These are phyloP conservation scores for Calonectria hongkongensis DNA, from an alignment of 2,329 filamentous ascomycete genomes.

Conservation along the genomic window DNA sequence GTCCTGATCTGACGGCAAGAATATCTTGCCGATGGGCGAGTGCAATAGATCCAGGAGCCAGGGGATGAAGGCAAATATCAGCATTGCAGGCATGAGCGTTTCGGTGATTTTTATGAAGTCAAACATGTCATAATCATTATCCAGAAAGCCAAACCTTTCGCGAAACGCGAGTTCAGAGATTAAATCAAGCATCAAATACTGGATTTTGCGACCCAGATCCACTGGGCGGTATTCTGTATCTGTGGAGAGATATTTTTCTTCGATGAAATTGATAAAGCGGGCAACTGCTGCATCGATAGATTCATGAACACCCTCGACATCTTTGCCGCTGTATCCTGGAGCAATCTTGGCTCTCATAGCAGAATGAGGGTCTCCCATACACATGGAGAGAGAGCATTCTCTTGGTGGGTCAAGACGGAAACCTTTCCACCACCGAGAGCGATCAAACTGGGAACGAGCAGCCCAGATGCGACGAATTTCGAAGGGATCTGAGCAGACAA, in stretches of 20 bases:
- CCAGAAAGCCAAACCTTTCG: conserved; percentile 32
- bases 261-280: conserved; percentile 18
- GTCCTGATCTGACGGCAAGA: conserved; percentile 33
- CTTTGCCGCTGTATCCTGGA: conserved; percentile 31
- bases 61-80: conserved; percentile 28
- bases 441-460: conserved; percentile 27
- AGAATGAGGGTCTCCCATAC: conserved; percentile 8
- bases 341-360: conserved; percentile 25
- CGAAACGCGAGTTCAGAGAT: conserved; percentile 32
- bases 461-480: conserved; percentile 30
- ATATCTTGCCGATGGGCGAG: conserved; percentile 21
- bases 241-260: conserved; percentile 28
- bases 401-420: conserved; percentile 25
- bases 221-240: conserved; percentile 16
- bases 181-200: conserved; percentile 31
- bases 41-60: conserved; percentile 28
- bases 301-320: conserved; percentile 21
- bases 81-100: conserved; percentile 6
- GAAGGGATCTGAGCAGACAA: conserved; percentile 26
- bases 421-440: conserved; percentile 31
- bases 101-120: conserved; percentile 17
- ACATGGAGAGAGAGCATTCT: conserved; percentile 32
- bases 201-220: conserved; percentile 21
- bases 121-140: conserved; percentile 16
- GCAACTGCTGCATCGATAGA: conserved; percentile 16